phyloP scores from a whole-genome alignment of 495 filamentous ascomycete species.

The Penicillium bialowiezense region DNA sequence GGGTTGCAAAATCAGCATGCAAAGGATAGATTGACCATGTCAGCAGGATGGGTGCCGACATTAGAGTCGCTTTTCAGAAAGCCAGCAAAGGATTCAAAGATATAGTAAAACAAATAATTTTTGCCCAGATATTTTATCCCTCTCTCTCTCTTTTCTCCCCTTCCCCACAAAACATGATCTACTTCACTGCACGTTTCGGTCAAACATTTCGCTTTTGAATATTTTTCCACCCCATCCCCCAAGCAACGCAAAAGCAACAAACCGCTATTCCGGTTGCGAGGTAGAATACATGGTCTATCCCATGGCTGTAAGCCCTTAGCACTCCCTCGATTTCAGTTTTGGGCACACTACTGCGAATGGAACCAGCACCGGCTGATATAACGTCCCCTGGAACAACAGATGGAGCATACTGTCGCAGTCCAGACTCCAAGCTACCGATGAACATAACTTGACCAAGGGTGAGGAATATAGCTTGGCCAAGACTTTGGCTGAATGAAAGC shows the following conservation, averaged over 20 bases:
- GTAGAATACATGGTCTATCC: slow-evolving; percentile 20
- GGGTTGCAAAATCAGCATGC: too few species aligned
- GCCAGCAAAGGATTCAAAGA: too few species aligned
- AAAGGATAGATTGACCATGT: too few species aligned
- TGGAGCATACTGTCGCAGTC: slow-evolving; percentile 26
- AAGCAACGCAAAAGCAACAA: not conserved
- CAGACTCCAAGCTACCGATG: not conserved
- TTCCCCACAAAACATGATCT: too few species aligned
- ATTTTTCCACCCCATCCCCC: slow-evolving; percentile 8
- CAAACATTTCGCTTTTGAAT: too few species aligned
- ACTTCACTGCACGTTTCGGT: too few species aligned
- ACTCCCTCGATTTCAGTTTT: slow-evolving; percentile 47
- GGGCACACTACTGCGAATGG: slow-evolving; percentile 34
- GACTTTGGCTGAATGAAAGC: slow-evolving; percentile 42
- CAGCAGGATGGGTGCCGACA: too few species aligned
- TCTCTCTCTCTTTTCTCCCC: too few species aligned
- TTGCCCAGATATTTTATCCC: too few species aligned
- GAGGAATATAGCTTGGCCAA: not conserved
- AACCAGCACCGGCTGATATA: slow-evolving; percentile 7
- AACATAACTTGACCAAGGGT: not conserved
- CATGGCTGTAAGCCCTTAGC: slow-evolving; percentile 53
- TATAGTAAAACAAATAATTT: too few species aligned
- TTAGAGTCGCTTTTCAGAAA: too few species aligned
- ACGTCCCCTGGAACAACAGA: not conserved
- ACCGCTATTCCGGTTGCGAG: not conserved